A percentile compares a stretch with the other conserved stretches of the same genome.
Evolutionary conservation across 768 basidiomycete genomes (phyloP).

Genomic region (Kwoniella dejecticola): DNA sequence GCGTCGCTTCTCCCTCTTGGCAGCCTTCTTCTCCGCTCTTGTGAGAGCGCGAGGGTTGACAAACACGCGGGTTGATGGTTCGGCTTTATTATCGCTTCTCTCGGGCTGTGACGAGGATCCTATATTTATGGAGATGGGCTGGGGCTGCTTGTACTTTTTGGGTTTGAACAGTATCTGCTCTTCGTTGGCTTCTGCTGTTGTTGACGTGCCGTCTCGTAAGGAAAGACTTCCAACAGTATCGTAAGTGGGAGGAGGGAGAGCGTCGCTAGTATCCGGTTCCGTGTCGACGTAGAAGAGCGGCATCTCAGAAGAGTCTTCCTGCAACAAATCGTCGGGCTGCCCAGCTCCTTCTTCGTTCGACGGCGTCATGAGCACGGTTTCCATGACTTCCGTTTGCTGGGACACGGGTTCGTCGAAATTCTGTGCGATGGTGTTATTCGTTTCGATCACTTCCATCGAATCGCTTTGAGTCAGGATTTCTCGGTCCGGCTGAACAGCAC

Average conservation of each 20-base stretch:
- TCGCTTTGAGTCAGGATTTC: neutral
- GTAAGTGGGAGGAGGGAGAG: conserved; percentile 20
- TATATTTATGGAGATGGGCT: conserved; percentile 38
- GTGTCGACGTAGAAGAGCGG: conserved; percentile 46
- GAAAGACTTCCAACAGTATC: conserved; percentile 10
- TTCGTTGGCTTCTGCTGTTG: conserved; percentile 30
- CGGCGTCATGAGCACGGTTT: too few species aligned
- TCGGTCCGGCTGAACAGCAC: neutral
- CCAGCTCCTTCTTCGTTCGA: too few species aligned
- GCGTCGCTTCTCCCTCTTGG: conserved; percentile 37
- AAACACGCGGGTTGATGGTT: conserved; percentile 9
- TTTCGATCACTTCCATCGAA: neutral
- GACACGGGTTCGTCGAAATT: too few species aligned
- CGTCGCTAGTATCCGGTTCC: conserved; percentile 11
- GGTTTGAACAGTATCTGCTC: conserved; percentile 52
- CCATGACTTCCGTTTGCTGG: too few species aligned
- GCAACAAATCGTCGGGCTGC: too few species aligned
- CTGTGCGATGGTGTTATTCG: too few species aligned
- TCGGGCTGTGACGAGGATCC: conserved; percentile 6
- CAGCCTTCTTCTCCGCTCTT: conserved; percentile 36
- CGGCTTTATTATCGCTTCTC: neutral
- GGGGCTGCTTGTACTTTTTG: conserved; percentile 39
- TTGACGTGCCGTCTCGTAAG: conserved; percentile 14
- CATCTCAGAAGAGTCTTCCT: too few species aligned
- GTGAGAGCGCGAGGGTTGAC: conserved; percentile 25